Percentiles rank a stretch among this genome's conserved stretches.
These are phyloP conservation scores for Xylaria multiplex DNA, from an alignment of 2,329 filamentous ascomycete genomes.

Conservation along the genomic window DNA sequence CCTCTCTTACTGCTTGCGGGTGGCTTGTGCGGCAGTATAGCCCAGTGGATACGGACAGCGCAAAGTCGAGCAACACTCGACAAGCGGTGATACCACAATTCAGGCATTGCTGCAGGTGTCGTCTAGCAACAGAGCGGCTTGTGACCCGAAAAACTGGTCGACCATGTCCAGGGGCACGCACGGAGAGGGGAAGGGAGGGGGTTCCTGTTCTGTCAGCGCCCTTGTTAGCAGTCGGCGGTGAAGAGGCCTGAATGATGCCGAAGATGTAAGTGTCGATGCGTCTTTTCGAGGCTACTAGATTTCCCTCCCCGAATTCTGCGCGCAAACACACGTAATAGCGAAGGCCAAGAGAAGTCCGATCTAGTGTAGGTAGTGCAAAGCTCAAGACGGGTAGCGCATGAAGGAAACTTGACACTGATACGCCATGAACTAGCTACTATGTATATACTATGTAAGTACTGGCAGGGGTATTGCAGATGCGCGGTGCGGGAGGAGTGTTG, in stretches of 20 bases:
- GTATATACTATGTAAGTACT: not conserved
- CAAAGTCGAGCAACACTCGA: slow-evolving; percentile 2
- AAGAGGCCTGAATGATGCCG: not conserved
- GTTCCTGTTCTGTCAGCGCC: not conserved
- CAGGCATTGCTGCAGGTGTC: slow-evolving; percentile 30
- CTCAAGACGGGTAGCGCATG: not conserved
- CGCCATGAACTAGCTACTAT: slow-evolving; percentile 4
- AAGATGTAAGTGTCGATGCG: slow-evolving; percentile 1
- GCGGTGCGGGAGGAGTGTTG: slow-evolving; percentile 30
- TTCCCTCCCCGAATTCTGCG: slow-evolving; percentile 1
- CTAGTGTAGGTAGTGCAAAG: not conserved
- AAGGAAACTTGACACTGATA: too few relatives aligned
- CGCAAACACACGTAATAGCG: not conserved
- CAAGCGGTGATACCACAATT: slow-evolving; percentile 21
- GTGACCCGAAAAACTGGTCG: slow-evolving; percentile 24
- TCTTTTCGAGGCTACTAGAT: not conserved
- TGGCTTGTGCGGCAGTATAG: slow-evolving; percentile 8
- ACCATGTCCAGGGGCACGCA: not conserved
- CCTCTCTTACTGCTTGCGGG: slow-evolving; percentile 11
- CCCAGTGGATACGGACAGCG: slow-evolving; percentile 1
- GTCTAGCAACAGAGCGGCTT: slow-evolving; percentile 23
- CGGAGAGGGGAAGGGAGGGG: too few relatives aligned
- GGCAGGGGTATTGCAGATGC: slow-evolving; percentile 26
- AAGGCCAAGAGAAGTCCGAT: slow-evolving; percentile 4
- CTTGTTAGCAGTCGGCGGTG: not conserved